Base-by-base conservation (phyloP, 768 basidiomycete genomes). In the Russula vinacea region DNA sequence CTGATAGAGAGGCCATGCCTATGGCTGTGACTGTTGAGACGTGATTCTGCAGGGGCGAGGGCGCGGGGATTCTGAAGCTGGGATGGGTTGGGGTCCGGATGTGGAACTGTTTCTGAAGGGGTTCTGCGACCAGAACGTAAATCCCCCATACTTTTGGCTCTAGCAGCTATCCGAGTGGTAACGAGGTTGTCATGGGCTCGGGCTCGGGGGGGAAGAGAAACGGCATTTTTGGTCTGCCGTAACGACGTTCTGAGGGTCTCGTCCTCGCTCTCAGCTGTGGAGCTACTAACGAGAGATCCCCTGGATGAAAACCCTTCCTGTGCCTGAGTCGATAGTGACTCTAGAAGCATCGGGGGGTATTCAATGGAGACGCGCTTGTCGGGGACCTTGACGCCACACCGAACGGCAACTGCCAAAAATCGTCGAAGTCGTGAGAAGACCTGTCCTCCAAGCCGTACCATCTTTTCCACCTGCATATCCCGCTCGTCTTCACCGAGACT, bases 361-460 rank as follows among this genome's bases (percentile, higher is more conserved):
- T 64, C 66, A 19, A 45, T 60, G 0, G 68, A 62, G 42, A 61
- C 52, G 8, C 62, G 66, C 49, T 59, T 62, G 40, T 69, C 68
- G n/a, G 86, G 88, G 35, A 91, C 77, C 61, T 85, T 82, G 44
- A 92, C 73, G 22, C 89, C 90, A 72, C 87, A 91, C 66, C 89
- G 88, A 32, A 84, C 83, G 35, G 87, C 88, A 59, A 90, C 79
- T 26, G 85, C 81, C 58, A 99, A 76, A 73, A 99, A 95, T 10
- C 84, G 80, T 58, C 89, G 83, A 16, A 96, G 88, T 71, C 84
- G 87, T 26, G 83, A 85, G 69, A 94, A 91, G 1, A 95, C 89
- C 67, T 88, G 86, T 14, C 89, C 85, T 1, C 89, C 90, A 11
- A 90, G 80, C 35, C 85, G 83, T 29, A 96, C 80, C 93, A 97